Evolutionary conservation across 2,329 filamentous ascomycete species (phyloP).

Genomic region (Aspergillus proliferans): DNA sequence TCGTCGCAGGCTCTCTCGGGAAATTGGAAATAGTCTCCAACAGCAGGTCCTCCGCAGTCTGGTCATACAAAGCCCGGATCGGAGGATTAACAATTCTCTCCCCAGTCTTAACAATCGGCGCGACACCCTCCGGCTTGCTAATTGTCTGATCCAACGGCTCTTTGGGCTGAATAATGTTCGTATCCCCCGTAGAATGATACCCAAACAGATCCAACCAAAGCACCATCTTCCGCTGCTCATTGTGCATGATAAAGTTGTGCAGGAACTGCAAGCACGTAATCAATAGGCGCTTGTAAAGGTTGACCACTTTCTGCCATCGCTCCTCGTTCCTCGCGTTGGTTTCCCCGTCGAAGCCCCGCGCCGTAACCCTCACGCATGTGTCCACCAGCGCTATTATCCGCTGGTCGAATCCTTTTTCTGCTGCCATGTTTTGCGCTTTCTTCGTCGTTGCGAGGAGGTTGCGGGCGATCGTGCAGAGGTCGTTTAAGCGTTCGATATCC

Average conservation of each 20-base stretch:
- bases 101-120: slow-evolving; percentile 38
- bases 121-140: slow-evolving; percentile 32
- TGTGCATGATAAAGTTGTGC: slow-evolving; percentile 61
- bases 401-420: slow-evolving; percentile 54
- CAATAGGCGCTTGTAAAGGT: slow-evolving; percentile 59
- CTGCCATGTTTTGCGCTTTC: slow-evolving; percentile 57
- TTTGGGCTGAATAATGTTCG: slow-evolving; percentile 39
- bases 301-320: slow-evolving; percentile 60
- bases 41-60: slow-evolving; percentile 38
- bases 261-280: slow-evolving; percentile 62
- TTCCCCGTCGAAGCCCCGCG: slow-evolving; percentile 59
- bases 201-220: slow-evolving; percentile 62
- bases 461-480: slow-evolving; percentile 55
- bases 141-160: slow-evolving; percentile 35
- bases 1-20: slow-evolving; percentile 37
- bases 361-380: slow-evolving; percentile 59
- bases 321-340: slow-evolving; percentile 57
- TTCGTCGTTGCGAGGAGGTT: slow-evolving; percentile 58
- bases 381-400: slow-evolving; percentile 57
- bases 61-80: slow-evolving; percentile 37
- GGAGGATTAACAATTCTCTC: slow-evolving; percentile 38
- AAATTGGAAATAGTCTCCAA: slow-evolving; percentile 41
- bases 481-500: slow-evolving; percentile 58
- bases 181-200: slow-evolving; percentile 44
- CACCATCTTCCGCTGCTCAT: slow-evolving; percentile 59